Evolutionary conservation across 345 rosid genomes (phyloP), one percentile per base, ranked within the genome.

Genomic region (Passiflora organensis): DNA sequence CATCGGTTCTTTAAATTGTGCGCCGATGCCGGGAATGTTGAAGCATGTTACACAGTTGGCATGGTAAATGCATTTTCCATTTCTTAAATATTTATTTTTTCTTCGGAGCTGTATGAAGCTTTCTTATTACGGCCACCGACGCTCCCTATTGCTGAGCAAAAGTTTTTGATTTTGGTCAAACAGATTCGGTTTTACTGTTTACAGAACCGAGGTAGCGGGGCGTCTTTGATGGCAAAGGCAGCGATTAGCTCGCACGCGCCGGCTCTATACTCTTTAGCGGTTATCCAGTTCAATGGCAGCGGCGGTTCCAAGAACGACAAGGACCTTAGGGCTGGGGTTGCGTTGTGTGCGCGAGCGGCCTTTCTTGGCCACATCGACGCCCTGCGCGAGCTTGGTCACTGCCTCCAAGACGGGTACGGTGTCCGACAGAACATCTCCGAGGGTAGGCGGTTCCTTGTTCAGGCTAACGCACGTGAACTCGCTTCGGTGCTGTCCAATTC

Each of bases 201-300:
- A 14, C 82, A 80, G 54, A 86, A 74, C 62, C 75, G 91, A 55
- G 89, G 83, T 10, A 86, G 87, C 57, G 99, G 99, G 13, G 94
- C 94, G 45, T 86, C 96, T 5, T 65, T 93, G 0, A 89, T 93
- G 94, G 99, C 99, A 6, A 89, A 80, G 73, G 96, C 99, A 9
- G 99, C 95, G 76, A 82, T 84, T 66, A 72, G 69, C 15, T 82
- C 91, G 6, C 87, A 93, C 82, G 94, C 95, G 59, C 86, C 79
- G 50, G 81, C 96, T 0, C 78, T 93, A 0, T 89, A 93, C 62
- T 93, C 99, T 0, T 72, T 93, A 2, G 87, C 99, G 0, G 89
- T 93, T 53, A 81, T 93, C 32, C 96, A 86, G 73, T 93, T 93
- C 73, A 93, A 93, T 62, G 99, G 99, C 59, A 93, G 96, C 78